Base-by-base conservation (phyloP, 2,329 filamentous ascomycete genomes). In the Neurospora sp. region DNA sequence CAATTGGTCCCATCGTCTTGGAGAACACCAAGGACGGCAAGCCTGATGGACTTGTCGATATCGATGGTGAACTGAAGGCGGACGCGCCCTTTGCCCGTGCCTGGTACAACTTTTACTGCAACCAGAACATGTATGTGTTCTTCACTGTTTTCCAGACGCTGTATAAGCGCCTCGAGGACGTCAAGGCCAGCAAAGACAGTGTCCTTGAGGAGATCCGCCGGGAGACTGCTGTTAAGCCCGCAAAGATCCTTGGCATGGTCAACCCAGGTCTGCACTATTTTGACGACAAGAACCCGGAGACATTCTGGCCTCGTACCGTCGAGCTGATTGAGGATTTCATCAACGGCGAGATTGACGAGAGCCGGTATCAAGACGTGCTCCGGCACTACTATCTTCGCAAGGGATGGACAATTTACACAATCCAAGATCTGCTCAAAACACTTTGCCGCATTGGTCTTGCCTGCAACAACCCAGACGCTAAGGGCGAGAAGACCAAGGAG, bases 71-170 rank as follows among this genome's bases (percentile, higher is more conserved):
- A 80, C 87, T 87, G 76, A 95, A 86, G 84, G 91, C 81, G 72
- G 93, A 97, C 72, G 91, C 93, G 68, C 90, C 92, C 70, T 97
- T 96, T 80, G 86, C 86, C 74, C 91, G 94, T 66, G 89, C 89
- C 11, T 90, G 88, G 80, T 97, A 93, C 83, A 95, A 95, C 78
- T 89, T 98, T 78, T 99, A 96, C 82, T 91, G 90, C 78, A 98
- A 97, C 79, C 88, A 93, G 76, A 93, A 91, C 3, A 90, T 99
- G 71, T 97, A 93, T 78, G 94, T 96, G 80, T 98, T 99, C 84
- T 91, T 99, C 83, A 92, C 91, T 75, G 90, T 97, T 72, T 96
- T 99, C 79, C 89, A 97, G 77, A 91, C 91, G n/a, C 84, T 99
- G 5, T 98, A 97, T 81, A 88, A 90, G 76, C 90, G 96, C 52